phyloP scores from a whole-genome alignment of 345 rosid species.

The Hibiscus mutabilis region DNA sequence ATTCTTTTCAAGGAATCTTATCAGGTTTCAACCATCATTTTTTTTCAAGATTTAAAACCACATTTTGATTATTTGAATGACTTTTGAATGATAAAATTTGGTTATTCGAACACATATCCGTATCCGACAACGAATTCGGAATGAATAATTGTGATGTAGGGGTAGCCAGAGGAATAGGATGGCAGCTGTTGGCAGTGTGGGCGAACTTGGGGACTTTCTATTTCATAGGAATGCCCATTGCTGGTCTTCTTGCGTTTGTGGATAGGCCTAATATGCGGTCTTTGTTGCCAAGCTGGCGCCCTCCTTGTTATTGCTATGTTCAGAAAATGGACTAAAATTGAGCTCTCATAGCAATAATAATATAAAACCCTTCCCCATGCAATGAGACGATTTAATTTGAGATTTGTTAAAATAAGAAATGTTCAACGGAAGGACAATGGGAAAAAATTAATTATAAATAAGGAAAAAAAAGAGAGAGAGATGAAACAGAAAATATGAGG shows the following conservation, averaged over 20 bases:
- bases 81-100: too few relatives aligned
- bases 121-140: background rate
- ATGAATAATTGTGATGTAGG: slow-evolving; percentile 23
- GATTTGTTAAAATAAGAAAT: too few relatives aligned
- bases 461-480: too few relatives aligned
- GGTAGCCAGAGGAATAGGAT: slow-evolving; percentile 72
- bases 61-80: too few relatives aligned
- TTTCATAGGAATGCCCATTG: slow-evolving; percentile 48
- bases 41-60: too few relatives aligned
- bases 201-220: slow-evolving; percentile 48
- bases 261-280: slow-evolving; percentile 66
- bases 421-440: too few relatives aligned
- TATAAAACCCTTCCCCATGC: too few relatives aligned
- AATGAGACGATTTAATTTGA: too few relatives aligned
- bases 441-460: too few relatives aligned
- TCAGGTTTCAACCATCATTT: slow-evolving; percentile 46
- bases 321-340: slow-evolving; percentile 43
- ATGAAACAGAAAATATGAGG: too few relatives aligned
- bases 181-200: slow-evolving; percentile 53
- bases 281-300: slow-evolving; percentile 35
- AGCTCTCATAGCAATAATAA: background rate
- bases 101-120: too few relatives aligned
- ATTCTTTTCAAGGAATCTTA: slow-evolving; percentile 61
- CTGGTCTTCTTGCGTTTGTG: slow-evolving; percentile 54
- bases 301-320: slow-evolving; percentile 37